Percentiles rank a stretch among this genome's conserved stretches.
Conservation (phyloP, 805 yeast genomes). For the Candida railenensis region DNA sequence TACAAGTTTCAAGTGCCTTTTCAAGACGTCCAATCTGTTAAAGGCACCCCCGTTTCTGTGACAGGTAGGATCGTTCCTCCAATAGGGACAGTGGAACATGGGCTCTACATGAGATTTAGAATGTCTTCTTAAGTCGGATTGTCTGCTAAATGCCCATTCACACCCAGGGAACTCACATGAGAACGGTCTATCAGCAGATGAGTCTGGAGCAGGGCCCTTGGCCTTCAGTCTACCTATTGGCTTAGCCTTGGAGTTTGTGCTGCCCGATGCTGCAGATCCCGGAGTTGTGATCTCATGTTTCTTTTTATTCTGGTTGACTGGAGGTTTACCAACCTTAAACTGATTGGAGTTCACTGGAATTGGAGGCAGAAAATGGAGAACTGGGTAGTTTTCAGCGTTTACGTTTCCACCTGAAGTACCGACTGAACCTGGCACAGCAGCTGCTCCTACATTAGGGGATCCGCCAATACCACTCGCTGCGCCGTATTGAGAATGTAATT, state of each 20-base stretch:
- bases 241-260: conserved; percentile 7
- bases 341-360: conserved; percentile 4
- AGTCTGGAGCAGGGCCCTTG: conserved; percentile 2
- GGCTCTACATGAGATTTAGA: conserved; percentile 65
- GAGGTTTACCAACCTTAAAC: conserved; percentile 14
- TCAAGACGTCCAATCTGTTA: conserved; percentile 70
- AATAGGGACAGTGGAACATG: conserved; percentile 68
- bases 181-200: conserved; percentile 28
- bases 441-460: background rate
- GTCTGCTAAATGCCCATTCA: conserved; percentile 69
- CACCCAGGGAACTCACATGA: conserved; percentile 46
- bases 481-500: background rate
- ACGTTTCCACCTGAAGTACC: no score
- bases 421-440: no score
- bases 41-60: conserved; percentile 78
- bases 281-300: background rate
- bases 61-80: conserved; percentile 67
- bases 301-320: conserved; percentile 3
- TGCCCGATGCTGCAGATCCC: background rate
- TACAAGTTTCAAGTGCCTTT: conserved; percentile 67
- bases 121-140: conserved; percentile 69
- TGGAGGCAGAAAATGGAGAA: conserved; percentile 4
- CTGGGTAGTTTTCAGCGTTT: conserved; percentile 3
- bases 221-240: conserved; percentile 1
- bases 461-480: background rate